Percentiles rank a stretch among this genome's conserved stretches.
Conservation (phyloP, 768 basidiomycete genomes). For the Boletus speciosus region DNA sequence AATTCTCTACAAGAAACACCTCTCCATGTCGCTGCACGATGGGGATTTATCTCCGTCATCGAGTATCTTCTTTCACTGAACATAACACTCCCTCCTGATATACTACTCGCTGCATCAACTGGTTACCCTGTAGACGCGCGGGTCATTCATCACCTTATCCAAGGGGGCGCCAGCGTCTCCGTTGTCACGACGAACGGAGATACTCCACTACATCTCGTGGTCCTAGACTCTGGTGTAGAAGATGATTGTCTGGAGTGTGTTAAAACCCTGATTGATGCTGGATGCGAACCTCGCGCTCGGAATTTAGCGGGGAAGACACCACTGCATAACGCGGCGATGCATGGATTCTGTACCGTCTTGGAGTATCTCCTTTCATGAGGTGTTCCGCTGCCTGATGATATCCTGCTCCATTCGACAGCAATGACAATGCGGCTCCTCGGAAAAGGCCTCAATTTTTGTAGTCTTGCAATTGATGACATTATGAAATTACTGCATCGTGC, state of each 20-base stretch:
- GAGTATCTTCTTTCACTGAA: not conserved
- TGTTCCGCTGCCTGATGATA: too few species aligned
- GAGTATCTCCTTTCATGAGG: too few species aligned
- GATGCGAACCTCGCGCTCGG: not conserved
- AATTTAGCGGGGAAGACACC: too few species aligned
- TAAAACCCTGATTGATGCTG: not conserved
- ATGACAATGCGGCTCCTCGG: too few species aligned
- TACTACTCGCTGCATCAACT: not conserved
- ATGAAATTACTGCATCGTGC: too few species aligned
- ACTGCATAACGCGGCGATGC: too few species aligned
- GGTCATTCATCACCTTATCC: not conserved
- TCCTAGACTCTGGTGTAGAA: not conserved
- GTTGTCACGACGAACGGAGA: not conserved
- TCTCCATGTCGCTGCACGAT: not conserved
- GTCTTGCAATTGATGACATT: too few species aligned
- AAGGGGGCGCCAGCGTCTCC: not conserved
- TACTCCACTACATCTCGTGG: not conserved
- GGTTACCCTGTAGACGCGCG: fast-evolving
- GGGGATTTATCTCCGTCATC: not conserved
- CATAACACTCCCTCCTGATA: not conserved
- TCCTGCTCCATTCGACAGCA: too few species aligned
- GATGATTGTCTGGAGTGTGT: not conserved
- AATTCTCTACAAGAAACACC: not conserved
- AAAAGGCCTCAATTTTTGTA: too few species aligned
- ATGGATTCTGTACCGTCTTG: too few species aligned